phyloP scores from a whole-genome alignment of 768 basidiomycete species.

The Leucosporidium creatinivorum region DNA sequence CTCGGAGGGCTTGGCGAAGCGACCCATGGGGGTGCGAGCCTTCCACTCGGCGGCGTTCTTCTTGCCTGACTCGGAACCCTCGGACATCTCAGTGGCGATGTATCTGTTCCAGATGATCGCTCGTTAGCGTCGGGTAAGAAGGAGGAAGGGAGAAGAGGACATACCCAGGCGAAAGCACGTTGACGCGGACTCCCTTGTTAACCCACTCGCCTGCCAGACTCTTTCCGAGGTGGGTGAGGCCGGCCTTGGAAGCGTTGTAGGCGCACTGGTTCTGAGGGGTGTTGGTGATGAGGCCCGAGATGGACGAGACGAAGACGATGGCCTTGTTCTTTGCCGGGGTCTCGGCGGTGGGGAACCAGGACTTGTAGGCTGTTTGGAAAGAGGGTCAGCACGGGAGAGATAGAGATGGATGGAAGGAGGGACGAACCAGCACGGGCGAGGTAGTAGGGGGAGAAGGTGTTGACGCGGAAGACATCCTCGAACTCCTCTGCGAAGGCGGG shows the following conservation, averaged over 20 bases:
- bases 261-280: slow-evolving; percentile 40
- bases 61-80: slow-evolving; percentile 21
- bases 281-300: slow-evolving; percentile 41
- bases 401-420: too few relatives aligned
- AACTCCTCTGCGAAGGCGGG: slow-evolving; percentile 20
- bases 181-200: slow-evolving; percentile 38
- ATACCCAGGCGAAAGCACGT: slow-evolving; percentile 37
- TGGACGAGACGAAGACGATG: slow-evolving; percentile 40
- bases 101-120: slow-evolving; percentile 26
- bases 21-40: slow-evolving; percentile 37
- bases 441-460: slow-evolving; percentile 40
- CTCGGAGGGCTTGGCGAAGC: slow-evolving; percentile 39
- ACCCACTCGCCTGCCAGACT: slow-evolving; percentile 42
- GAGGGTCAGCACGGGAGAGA: background rate
- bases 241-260: slow-evolving; percentile 40
- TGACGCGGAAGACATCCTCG: slow-evolving; percentile 36
- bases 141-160: slow-evolving; percentile 12
- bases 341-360: slow-evolving; percentile 6
- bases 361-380: background rate
- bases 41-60: slow-evolving; percentile 38
- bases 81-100: slow-evolving; percentile 41
- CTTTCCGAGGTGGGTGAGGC: slow-evolving; percentile 39
- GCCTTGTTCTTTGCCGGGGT: slow-evolving; percentile 34
- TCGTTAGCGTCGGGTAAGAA: background rate
- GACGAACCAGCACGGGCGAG: slow-evolving; percentile 35